These are phyloP conservation scores for Zangia roseola DNA, from an alignment of 768 basidiomycete genomes.

Conservation along the genomic window DNA sequence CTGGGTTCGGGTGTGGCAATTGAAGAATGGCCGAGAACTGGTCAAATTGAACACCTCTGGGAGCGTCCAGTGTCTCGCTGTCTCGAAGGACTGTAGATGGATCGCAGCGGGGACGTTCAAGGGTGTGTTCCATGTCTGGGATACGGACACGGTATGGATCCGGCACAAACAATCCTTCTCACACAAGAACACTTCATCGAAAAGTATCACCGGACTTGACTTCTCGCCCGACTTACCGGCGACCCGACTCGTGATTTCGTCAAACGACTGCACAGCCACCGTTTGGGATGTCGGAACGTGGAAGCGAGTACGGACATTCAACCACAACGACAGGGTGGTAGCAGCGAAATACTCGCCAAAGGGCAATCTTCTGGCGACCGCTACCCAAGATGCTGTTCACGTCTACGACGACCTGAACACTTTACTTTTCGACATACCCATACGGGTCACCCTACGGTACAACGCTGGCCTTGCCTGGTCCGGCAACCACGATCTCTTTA, in stretches of 20 bases:
- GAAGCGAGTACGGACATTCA: background rate
- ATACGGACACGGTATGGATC: no score
- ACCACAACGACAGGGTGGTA: background rate
- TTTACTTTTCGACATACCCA: background rate
- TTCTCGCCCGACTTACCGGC: background rate
- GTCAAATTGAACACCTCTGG: no score
- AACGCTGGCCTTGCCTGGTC: background rate
- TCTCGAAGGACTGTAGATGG: no score
- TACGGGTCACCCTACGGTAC: background rate
- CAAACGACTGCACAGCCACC: background rate
- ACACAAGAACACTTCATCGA: background rate
- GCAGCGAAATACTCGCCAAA: background rate
- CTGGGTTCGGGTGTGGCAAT: no score
- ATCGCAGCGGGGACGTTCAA: no score
- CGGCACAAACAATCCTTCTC: background rate
- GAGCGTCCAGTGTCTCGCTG: no score
- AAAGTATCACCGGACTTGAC: background rate
- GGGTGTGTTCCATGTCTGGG: no score
- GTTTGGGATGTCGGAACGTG: background rate
- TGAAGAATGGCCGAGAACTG: no score
- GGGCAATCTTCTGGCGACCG: background rate
- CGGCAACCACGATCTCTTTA: background rate
- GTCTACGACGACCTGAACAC: background rate
- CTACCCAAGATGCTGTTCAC: background rate
- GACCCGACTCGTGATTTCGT: background rate